Conservation (phyloP, 208 protist genomes). For the Herpetomonas tarakana region DNA sequence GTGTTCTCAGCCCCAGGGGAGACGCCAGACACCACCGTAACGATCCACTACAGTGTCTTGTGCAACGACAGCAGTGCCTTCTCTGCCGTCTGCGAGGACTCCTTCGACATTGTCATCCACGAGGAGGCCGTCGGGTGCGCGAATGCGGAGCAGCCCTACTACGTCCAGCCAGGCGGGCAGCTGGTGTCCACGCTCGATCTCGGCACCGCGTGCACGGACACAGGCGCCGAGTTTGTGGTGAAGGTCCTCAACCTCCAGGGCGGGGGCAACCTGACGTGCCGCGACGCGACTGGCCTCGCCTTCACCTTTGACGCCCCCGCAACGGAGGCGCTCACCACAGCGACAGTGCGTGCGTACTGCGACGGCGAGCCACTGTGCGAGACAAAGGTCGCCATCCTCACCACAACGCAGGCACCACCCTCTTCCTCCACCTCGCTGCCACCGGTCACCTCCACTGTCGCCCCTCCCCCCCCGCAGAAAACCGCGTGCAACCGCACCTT, state of each 20-base stretch:
- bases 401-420: constrained; percentile 4
- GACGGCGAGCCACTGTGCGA: constrained; percentile 40
- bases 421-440: constrained; percentile 6
- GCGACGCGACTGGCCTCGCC: not conserved
- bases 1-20: constrained; percentile 25
- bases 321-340: constrained; percentile 34
- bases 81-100: constrained; percentile 26
- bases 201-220: constrained; percentile 11
- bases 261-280: not conserved
- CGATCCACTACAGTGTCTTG: constrained; percentile 22
- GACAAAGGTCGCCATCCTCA: constrained; percentile 22
- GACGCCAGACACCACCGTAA: constrained; percentile 8
- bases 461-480: not conserved
- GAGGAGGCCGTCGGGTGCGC: constrained; percentile 15
- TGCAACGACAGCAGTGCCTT: constrained; percentile 16
- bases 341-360: constrained; percentile 39
- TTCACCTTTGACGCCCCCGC: constrained; percentile 43
- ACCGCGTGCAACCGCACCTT: constrained; percentile 34
- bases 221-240: constrained; percentile 8
- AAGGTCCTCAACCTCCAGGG: not conserved
- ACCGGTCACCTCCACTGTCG: constrained; percentile 9
- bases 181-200: constrained; percentile 8
- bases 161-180: constrained; percentile 13
- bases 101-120: constrained; percentile 21
- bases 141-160: constrained; percentile 10